Evolutionary conservation across 805 yeast species (phyloP).

Genomic region (Wickerhamomyces rabaulensis): DNA sequence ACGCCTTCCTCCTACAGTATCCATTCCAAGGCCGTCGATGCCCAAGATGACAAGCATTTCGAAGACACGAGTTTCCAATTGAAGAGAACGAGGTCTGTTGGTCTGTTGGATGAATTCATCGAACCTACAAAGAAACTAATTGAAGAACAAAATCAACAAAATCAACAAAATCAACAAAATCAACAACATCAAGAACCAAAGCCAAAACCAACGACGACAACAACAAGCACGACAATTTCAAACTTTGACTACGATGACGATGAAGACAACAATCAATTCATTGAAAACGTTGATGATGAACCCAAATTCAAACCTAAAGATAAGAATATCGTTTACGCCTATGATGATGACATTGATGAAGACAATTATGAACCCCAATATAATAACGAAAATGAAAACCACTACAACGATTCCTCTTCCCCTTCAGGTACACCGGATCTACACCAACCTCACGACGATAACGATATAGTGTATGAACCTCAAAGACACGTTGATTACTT

Average conservation of each 20-base stretch:
- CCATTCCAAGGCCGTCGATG: constrained; percentile 47
- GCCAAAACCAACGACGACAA: not conserved
- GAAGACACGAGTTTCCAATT: constrained; percentile 64
- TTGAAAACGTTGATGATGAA: constrained; percentile 18
- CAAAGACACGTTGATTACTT: constrained; percentile 90
- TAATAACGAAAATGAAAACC: constrained; percentile 13
- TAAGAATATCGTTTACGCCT: constrained; percentile 14
- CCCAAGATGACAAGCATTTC: constrained; percentile 66
- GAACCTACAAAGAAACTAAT: constrained; percentile 39
- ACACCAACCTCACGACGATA: constrained; percentile 63
- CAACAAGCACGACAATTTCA: not conserved
- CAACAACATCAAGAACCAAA: not conserved
- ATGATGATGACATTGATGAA: constrained; percentile 15
- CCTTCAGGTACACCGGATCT: constrained; percentile 26
- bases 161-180: not conserved
- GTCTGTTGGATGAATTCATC: constrained; percentile 67
- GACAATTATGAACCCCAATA: constrained; percentile 2
- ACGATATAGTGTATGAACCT: constrained; percentile 74
- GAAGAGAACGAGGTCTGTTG: constrained; percentile 80
- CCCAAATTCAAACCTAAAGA: constrained; percentile 9
- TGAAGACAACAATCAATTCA: constrained; percentile 16
- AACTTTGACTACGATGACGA: constrained; percentile 7
- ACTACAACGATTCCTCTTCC: constrained; percentile 26
- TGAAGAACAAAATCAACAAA: constrained; percentile 22
- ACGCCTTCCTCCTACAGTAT: constrained; percentile 8